phyloP scores from a whole-genome alignment of 768 basidiomycete genomes.

The Xanthoconium stramineum region DNA sequence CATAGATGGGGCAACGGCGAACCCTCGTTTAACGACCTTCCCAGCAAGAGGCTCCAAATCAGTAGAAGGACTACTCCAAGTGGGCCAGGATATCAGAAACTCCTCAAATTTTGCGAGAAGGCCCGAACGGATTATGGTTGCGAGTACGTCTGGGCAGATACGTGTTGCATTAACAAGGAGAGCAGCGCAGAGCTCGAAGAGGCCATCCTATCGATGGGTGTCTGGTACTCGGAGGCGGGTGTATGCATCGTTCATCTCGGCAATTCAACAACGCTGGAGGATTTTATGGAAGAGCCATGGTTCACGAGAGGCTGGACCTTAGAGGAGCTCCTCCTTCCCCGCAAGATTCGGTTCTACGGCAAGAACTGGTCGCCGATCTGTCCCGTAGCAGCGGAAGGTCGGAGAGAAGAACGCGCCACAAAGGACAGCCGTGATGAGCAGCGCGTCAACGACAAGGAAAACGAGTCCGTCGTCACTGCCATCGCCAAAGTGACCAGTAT shows the following conservation, averaged over 20 bases:
- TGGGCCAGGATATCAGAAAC: constrained; percentile 26
- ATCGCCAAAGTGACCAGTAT: constrained; percentile 21
- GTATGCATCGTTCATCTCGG: constrained; percentile 25
- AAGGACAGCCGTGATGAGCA: constrained; percentile 11
- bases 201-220: constrained; percentile 21
- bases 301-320: constrained; percentile 23
- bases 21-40: constrained; percentile 22
- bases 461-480: constrained; percentile 12
- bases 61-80: constrained; percentile 10
- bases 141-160: constrained; percentile 29
- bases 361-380: constrained; percentile 22
- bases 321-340: constrained; percentile 22
- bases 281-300: constrained; percentile 24
- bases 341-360: constrained; percentile 25
- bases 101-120: constrained; percentile 27
- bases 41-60: constrained; percentile 13
- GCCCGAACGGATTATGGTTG: constrained; percentile 23
- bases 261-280: constrained; percentile 19
- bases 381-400: constrained; percentile 11
- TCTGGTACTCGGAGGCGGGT: constrained; percentile 24
- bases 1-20: constrained; percentile 27
- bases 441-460: constrained; percentile 24
- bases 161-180: constrained; percentile 29
- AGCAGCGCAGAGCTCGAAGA: constrained; percentile 27
- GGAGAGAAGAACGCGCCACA: constrained; percentile 12